These are phyloP conservation scores for Mycena polygramma DNA, from an alignment of 768 basidiomycete genomes.

Conservation along the genomic window DNA sequence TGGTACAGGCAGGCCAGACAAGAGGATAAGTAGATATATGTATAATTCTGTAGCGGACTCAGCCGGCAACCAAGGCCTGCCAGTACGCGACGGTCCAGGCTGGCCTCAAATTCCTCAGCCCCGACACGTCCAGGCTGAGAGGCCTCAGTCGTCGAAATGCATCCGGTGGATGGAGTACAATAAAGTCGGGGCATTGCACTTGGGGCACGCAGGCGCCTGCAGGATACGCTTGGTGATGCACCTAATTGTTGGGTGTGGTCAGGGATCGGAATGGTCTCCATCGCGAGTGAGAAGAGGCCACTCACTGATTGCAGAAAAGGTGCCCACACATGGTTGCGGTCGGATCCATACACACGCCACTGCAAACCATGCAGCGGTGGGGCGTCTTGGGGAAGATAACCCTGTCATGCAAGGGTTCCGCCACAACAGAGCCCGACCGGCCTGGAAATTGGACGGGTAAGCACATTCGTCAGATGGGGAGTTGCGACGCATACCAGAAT, in stretches of 20 bases:
- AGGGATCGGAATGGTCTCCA: conserved; percentile 13
- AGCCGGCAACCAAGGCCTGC: neutral
- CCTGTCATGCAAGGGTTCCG: neutral
- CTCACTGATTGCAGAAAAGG: conserved; percentile 70
- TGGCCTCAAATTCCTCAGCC: too few species aligned
- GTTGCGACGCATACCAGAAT: neutral
- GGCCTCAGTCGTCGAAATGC: conserved; percentile 48
- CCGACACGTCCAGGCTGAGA: too few species aligned
- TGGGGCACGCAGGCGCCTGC: conserved; percentile 62
- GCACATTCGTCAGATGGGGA: too few species aligned
- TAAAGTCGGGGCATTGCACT: conserved; percentile 63
- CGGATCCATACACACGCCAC: conserved; percentile 60
- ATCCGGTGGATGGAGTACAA: conserved; percentile 69
- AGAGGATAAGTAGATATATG: neutral
- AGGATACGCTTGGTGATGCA: conserved; percentile 67
- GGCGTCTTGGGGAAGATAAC: conserved; percentile 8
- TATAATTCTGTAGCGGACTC: neutral
- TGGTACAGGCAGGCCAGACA: neutral
- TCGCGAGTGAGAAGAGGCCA: conserved; percentile 22
- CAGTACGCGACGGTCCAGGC: too few species aligned
- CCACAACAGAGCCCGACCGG: neutral
- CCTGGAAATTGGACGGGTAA: too few species aligned
- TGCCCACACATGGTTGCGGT: conserved; percentile 76
- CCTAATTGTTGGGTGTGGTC: conserved; percentile 45
- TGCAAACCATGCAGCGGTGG: conserved; percentile 61